These are phyloP conservation scores for Sphagnum contortum DNA, from an alignment of 225 moss, liverwort and hornwort genomes.

Conservation along the genomic window DNA sequence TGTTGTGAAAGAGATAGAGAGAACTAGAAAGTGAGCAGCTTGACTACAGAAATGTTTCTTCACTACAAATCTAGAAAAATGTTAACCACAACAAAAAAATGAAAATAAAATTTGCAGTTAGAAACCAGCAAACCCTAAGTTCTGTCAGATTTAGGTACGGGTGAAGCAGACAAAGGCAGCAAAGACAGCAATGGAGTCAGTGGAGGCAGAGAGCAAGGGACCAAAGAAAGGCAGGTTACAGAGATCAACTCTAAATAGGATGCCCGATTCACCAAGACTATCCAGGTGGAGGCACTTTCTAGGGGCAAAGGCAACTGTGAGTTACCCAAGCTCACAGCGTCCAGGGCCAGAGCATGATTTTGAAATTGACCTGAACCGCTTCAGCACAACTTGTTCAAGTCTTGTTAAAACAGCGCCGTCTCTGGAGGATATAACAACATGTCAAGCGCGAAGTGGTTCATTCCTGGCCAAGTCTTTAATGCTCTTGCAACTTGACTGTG, in stretches of 20 bases:
- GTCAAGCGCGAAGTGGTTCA: slow-evolving; percentile 5
- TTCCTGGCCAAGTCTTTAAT: slow-evolving; percentile 46
- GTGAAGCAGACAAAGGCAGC: slow-evolving; percentile 27
- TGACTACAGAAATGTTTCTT: too few species aligned
- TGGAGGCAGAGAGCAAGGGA: slow-evolving; percentile 3
- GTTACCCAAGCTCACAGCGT: slow-evolving; percentile 16
- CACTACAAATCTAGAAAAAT: too few species aligned
- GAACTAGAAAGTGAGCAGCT: too few species aligned
- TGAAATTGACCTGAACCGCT: slow-evolving; percentile 36
- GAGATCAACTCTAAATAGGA: background rate
- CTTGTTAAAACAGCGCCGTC: slow-evolving; percentile 8
- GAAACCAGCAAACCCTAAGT: too few species aligned
- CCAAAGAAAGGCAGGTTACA: slow-evolving; percentile 6
- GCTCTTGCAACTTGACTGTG: slow-evolving; percentile 35
- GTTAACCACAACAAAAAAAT: too few species aligned
- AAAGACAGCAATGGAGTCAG: slow-evolving; percentile 4
- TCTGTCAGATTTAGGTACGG: slow-evolving; percentile 6
- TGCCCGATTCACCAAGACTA: slow-evolving; percentile 12
- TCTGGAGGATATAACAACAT: slow-evolving; percentile 14
- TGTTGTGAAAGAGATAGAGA: too few species aligned
- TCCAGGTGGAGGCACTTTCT: slow-evolving; percentile 38
- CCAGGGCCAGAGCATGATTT: slow-evolving; percentile 17
- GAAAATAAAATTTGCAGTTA: too few species aligned
- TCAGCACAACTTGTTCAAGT: slow-evolving; percentile 20
- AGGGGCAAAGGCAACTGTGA: slow-evolving; percentile 21